Evolutionary conservation across 1,284 basidiomycete species (phyloP), one percentile per base, ranked within the genome.

Genomic region (Malassezia sp.): DNA sequence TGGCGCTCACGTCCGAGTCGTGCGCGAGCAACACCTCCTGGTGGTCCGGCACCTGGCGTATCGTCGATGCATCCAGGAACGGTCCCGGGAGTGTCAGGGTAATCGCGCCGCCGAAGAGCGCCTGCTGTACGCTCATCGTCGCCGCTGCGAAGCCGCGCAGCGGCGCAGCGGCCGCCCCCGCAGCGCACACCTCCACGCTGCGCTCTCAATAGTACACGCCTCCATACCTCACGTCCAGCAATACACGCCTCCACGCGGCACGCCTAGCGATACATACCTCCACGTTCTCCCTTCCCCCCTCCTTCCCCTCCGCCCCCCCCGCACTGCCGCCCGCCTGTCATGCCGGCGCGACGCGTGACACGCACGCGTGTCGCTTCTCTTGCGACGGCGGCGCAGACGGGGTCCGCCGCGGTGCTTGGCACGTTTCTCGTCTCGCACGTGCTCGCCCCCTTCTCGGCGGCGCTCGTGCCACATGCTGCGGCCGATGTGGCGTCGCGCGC

Each of bases 41-140:
- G 11, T 80, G 89, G 70, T 97, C 85, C n/a, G 93, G 91, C 10
- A 99, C 77, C 74, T 96, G 87, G 50, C 91, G 85, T 2, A 93
- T 56, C 55, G 83, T 78, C 52, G 90, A 95, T 10, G 48, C 48
- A n/a, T 50, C 48, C 23, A 40, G 21, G 26, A 39, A 45, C 17
- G 40, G 17, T 12, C 37, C 42, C 4, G 31, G 26, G 8, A 45
- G 31, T 11, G 30, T 15, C 20, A 50, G 3, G 10, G 37, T 40
- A 10, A 50, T 38, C 8, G 48, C 41, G 22, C 42, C 42, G 33
- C 48, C 48, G 30, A 50, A 50, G n/a, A 50, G 38, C 37, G 17
- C 22, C 20, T 21, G 44, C 15, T 11, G 18, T 24, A 17, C 15
- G 29, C 22, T 24, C 28, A 18, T 24, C n/a, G 14, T 27, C 22